phyloP scores from a whole-genome alignment of 805 yeast genomes.

The Naumovozyma dairenensis region DNA sequence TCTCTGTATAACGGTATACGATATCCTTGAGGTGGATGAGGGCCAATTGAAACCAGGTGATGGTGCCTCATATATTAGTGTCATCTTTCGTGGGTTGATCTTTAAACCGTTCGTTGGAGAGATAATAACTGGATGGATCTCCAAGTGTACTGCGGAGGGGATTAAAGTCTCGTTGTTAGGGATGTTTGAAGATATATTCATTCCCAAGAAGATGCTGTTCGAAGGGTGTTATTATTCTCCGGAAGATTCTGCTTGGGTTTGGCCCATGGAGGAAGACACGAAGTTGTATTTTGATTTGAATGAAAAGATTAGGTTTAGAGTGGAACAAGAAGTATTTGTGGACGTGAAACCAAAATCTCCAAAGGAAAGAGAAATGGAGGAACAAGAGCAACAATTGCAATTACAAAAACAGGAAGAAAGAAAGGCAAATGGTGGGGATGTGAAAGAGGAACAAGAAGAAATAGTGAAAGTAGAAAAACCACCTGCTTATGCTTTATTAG shows the following conservation, averaged over 20 bases:
- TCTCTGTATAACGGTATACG: constrained; percentile 76
- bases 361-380: constrained; percentile 36
- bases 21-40: constrained; percentile 68
- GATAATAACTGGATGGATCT: constrained; percentile 84
- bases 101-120: constrained; percentile 96
- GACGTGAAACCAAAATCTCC: constrained; percentile 76
- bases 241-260: constrained; percentile 90
- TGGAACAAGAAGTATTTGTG: constrained; percentile 80
- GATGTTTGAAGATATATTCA: constrained; percentile 84
- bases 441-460: constrained; percentile 20
- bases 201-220: constrained; percentile 74
- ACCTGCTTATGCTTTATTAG: constrained; percentile 79
- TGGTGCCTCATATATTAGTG: constrained; percentile 75
- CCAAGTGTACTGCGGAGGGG: constrained; percentile 81
- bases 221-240: constrained; percentile 60
- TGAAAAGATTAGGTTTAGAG: constrained; percentile 83
- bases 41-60: constrained; percentile 91
- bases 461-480: constrained; percentile 30
- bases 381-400: constrained; percentile 18
- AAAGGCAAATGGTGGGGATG: constrained; percentile 2
- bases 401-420: constrained; percentile 1
- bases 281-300: constrained; percentile 78
- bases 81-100: constrained; percentile 62
- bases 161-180: constrained; percentile 59
- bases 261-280: constrained; percentile 67